A percentile compares a stretch with the other conserved stretches of the same genome.
Evolutionary conservation across 441 rosid genomes (phyloP).

Genomic region (Bocquillonia castaneifolia): DNA sequence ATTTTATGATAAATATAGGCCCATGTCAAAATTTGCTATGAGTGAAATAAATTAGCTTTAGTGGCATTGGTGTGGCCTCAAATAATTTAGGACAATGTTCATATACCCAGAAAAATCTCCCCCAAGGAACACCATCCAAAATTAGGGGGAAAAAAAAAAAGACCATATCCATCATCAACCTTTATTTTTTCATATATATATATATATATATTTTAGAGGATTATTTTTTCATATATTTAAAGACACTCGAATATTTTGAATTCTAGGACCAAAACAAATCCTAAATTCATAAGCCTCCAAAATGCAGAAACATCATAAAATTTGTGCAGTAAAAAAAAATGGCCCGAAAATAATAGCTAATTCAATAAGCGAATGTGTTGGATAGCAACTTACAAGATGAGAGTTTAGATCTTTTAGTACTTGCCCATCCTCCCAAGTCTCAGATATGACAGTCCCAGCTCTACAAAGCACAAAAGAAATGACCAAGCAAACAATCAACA

Average conservation of each 20-base stretch:
- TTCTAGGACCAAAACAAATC: neutral
- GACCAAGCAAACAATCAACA: neutral
- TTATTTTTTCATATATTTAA: neutral
- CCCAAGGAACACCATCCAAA: neutral
- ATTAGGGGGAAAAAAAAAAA: neutral
- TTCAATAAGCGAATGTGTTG: neutral
- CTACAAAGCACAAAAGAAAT: conserved; percentile 41
- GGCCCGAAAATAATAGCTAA: neutral
- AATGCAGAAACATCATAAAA: neutral
- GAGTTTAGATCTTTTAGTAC: conserved; percentile 83
- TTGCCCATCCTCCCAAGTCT: conserved; percentile 99
- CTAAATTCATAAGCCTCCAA: neutral
- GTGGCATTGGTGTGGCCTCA: neutral
- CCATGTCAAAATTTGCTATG: neutral
- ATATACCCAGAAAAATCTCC: neutral
- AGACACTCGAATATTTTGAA: neutral
- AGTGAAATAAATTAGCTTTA: neutral
- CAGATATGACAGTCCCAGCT: conserved; percentile 95
- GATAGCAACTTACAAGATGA: conserved; percentile 61
- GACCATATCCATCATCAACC: neutral
- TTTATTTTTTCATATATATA: neutral
- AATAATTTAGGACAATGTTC: conserved; percentile 1
- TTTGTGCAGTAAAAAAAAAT: neutral
- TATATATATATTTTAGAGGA: too few species aligned
- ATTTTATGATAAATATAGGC: neutral